Base-by-base conservation (phyloP, 2,329 filamentous ascomycete genomes). In the Coniochaeta sp. region DNA sequence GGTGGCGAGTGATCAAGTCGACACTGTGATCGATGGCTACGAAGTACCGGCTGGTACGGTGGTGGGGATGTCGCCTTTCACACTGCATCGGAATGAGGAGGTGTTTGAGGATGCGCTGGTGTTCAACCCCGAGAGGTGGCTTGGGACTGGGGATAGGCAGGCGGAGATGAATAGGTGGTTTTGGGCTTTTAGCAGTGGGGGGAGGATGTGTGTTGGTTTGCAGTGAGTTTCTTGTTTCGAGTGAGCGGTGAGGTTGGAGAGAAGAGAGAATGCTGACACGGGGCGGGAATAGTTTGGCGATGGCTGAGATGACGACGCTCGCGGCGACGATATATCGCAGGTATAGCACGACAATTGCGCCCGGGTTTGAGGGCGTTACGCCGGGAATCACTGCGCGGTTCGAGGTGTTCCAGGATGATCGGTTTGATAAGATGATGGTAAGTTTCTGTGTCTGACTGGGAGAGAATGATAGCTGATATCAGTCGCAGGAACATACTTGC, bases 261-360 rank as follows among this genome's bases (percentile, higher is more conserved):
- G n/a, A n/a, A n/a, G n/a, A n/a, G n/a, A n/a, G n/a, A n/a, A n/a
- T 49, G 24, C 22, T 22, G 8, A 51, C n/a, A 14, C n/a, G 9
- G 18, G n/a, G 30, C 22, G 13, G 14, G 14, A 24, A n/a, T 46
- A 73, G 70, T 58, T 61, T 77, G 8, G 75, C 75, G 2, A 74
- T 76, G 67, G 71, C 72, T 12, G 74, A 77, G 57, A 76, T 78
- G 73, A 73, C 70, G 1, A 73, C 71, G 1, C 58, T 78, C 7
- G 58, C 72, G 1, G 67, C 72, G 4, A 69, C 71, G 1, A 55
- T 78, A 4, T 76, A 78, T 58, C 60, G 69, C 48, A 63, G 58
- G 26, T 78, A 75, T 56, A 61, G 47, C 3, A 76, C 73, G 1
- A 56, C 52, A 18, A 57, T 67, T 33, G 53, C 55, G 18, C 50